Base-by-base conservation (phyloP, 1,284 basidiomycete species). In the Volvariella surrecta region DNA sequence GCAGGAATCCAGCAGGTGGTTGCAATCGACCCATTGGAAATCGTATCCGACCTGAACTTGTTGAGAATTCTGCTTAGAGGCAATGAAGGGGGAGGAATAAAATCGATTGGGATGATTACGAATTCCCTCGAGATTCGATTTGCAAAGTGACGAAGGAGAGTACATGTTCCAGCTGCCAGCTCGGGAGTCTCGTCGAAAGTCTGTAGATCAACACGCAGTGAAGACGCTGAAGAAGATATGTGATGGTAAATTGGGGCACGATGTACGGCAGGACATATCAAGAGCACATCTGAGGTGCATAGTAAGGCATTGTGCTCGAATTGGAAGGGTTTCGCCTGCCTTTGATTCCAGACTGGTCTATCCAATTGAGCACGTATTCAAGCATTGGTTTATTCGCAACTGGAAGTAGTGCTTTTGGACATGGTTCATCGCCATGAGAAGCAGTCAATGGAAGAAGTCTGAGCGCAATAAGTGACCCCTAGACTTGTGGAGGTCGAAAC, bases 21-120 rank as follows among this genome's bases (percentile, higher is more conserved):
- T 1, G 83, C 74, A 39, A 95, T 76, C 1, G 82, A 67, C 44
- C 79, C 73, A 59, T 85, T 70, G 30, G 76, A 73, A 9, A 73
- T 64, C 0, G 73, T 60, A 59, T 89, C 76, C 2, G 76, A 70
- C 24, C 93, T 76, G 61, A 94, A 94, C 54, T 81, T 83, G 62
- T 96, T 83, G 28, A 96, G 67, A 0, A 96, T 63, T 0, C 65
- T 68, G 21, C 74, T 73, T 16, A 97, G 73, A 4, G 85, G 70
- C 19, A 95, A 71, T 0, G 75, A 65, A 0, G 80, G 68, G 0
- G 89, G 84, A 8, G 91, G 82, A 15, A 92, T 73, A 44, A 96
- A 85, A 62, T 97, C 93, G 60, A 91, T 95, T 1, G 93, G 87
- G 1, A 95, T 72, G n/a, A 97, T 62, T 32, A 96, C 75, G 60